Conservation (phyloP, 129 eudicot genomes). For the Centrapalus pauciflorus region DNA sequence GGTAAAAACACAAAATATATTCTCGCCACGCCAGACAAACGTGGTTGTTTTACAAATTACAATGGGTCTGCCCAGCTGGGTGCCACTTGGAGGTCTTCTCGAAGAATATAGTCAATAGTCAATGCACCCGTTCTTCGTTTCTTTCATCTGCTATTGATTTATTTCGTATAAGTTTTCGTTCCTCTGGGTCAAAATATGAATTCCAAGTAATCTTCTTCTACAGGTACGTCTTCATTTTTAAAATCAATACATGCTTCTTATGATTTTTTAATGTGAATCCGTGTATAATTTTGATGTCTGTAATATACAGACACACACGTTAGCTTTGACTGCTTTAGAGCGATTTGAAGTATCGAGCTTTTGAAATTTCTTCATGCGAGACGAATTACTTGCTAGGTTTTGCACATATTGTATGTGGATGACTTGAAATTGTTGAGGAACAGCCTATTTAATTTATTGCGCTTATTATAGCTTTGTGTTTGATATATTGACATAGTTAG, state of each 20-base stretch:
- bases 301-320: neutral
- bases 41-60: slow-evolving; percentile 7
- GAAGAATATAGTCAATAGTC: slow-evolving; percentile 16
- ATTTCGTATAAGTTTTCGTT: slow-evolving; percentile 24
- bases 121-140: slow-evolving; percentile 28
- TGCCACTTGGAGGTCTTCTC: slow-evolving; percentile 21
- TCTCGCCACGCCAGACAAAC: neutral
- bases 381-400: neutral
- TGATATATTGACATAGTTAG: neutral
- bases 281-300: neutral
- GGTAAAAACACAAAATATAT: neutral
- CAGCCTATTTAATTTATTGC: neutral
- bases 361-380: neutral
- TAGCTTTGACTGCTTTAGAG: neutral
- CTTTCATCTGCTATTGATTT: neutral
- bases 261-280: neutral
- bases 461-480: neutral
- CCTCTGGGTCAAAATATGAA: neutral
- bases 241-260: neutral
- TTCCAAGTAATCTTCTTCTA: slow-evolving; percentile 13
- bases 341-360: neutral
- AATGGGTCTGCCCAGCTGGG: neutral
- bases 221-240: slow-evolving; percentile 8
- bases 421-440: neutral
- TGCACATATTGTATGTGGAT: neutral